A percentile compares a stretch with the other conserved stretches of the same genome.
Evolutionary conservation across 805 yeast species (phyloP).

Genomic region (Metschnikowia koreensis): DNA sequence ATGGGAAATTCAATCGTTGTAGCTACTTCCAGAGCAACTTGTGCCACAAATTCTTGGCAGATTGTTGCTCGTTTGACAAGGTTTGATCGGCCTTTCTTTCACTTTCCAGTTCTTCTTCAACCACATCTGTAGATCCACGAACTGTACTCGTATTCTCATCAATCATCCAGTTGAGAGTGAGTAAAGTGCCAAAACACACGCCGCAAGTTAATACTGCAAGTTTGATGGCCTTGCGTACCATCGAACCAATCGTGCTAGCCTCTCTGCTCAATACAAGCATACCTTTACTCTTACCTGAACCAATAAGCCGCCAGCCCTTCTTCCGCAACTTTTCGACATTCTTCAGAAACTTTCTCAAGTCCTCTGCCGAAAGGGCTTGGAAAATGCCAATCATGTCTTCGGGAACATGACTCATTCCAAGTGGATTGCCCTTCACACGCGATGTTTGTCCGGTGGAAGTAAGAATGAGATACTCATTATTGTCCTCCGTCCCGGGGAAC

Average conservation of each 20-base stretch:
- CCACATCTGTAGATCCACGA: background rate
- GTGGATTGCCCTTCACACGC: conserved; percentile 27
- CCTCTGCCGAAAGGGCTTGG: conserved; percentile 32
- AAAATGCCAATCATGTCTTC: conserved; percentile 45
- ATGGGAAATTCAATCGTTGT: too few relatives aligned
- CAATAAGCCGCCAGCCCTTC: conserved; percentile 54
- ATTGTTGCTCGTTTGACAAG: background rate
- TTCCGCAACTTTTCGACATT: conserved; percentile 43
- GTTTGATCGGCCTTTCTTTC: too few relatives aligned
- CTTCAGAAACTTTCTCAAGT: conserved; percentile 34
- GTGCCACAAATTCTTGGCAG: background rate
- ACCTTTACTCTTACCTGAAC: conserved; percentile 35
- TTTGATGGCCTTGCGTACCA: conserved; percentile 17
- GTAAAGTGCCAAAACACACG: conserved; percentile 20
- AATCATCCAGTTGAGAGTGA: conserved; percentile 26
- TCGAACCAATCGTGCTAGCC: background rate
- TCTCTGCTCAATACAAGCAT: conserved; percentile 18
- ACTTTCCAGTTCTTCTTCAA: background rate
- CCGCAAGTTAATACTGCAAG: conserved; percentile 28
- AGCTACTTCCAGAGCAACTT: conserved; percentile 3
- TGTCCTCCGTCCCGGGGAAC: conserved; percentile 17
- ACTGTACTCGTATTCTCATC: conserved; percentile 11
- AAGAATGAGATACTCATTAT: conserved; percentile 29
- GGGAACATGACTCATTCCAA: conserved; percentile 33
- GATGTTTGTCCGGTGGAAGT: conserved; percentile 33